A percentile compares a stretch with the other conserved stretches of the same genome.
Evolutionary conservation across 1,139 yeast genomes (phyloP).

Genomic region (Meyerozyma elateridarum): DNA sequence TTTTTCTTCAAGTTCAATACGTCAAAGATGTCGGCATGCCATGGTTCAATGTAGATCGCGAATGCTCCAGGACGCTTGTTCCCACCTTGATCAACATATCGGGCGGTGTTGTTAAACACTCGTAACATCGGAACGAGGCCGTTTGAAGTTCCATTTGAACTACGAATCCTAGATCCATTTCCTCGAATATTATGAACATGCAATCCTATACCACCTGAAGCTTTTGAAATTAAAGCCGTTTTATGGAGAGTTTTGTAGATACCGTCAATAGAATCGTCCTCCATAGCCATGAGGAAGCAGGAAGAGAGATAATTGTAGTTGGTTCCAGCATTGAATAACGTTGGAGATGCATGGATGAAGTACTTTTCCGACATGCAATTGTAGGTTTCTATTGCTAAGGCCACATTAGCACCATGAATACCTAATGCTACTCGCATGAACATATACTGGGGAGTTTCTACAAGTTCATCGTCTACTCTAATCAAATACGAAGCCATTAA

Average conservation of each 20-base stretch:
- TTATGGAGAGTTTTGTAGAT: slow-evolving; percentile 82
- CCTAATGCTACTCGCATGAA: slow-evolving; percentile 89
- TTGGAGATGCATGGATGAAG: slow-evolving; percentile 88
- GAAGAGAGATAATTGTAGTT: slow-evolving; percentile 85
- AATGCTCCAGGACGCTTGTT: slow-evolving; percentile 93
- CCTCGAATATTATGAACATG: slow-evolving; percentile 81
- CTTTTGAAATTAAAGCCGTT: slow-evolving; percentile 81
- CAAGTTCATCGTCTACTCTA: slow-evolving; percentile 65
- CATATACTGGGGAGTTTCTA: slow-evolving; percentile 89
- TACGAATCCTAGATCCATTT: slow-evolving; percentile 82
- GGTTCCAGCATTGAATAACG: slow-evolving; percentile 86
- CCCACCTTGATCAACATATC: slow-evolving; percentile 93
- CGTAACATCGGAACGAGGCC: slow-evolving; percentile 89
- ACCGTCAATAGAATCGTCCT: slow-evolving; percentile 87
- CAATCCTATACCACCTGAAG: slow-evolving; percentile 90
- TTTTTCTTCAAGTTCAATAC: slow-evolving; percentile 81
- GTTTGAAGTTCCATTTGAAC: slow-evolving; percentile 84
- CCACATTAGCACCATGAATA: slow-evolving; percentile 73
- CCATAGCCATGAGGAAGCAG: slow-evolving; percentile 84
- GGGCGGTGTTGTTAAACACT: slow-evolving; percentile 85
- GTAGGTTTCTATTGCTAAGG: slow-evolving; percentile 71
- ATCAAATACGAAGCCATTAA: slow-evolving; percentile 78
- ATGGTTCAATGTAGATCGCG: slow-evolving; percentile 84
- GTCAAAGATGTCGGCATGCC: slow-evolving; percentile 87
- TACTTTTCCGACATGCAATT: slow-evolving; percentile 78